Evolutionary conservation across 2,329 filamentous ascomycete genomes (phyloP).

Genomic region (Fusarium tuaranense): DNA sequence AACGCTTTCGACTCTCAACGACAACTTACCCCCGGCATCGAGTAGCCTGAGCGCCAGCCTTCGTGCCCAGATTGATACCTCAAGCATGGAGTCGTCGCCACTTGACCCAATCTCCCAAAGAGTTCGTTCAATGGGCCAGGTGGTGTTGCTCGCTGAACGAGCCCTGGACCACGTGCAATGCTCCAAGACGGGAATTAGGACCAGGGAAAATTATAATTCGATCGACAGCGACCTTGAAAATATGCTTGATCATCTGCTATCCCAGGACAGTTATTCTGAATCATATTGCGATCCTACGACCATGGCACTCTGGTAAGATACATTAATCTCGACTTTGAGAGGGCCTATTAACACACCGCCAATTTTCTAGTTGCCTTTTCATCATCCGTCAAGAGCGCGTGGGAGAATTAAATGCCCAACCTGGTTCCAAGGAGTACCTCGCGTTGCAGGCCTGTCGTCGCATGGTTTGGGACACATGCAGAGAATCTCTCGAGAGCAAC

Average conservation of each 20-base stretch:
- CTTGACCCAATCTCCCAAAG: background rate
- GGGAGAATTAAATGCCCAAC: background rate
- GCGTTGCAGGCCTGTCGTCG: background rate
- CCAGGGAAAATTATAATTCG: background rate
- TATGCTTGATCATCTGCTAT: background rate
- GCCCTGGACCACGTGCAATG: background rate
- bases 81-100: background rate
- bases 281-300: background rate
- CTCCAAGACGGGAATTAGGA: background rate
- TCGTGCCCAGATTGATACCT: too few species aligned
- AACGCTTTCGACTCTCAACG: background rate
- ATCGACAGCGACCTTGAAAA: background rate
- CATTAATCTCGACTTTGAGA: too few species aligned
- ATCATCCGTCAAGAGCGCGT: background rate
- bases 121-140: background rate
- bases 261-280: background rate
- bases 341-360: background rate
- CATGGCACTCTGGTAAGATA: background rate
- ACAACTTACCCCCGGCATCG: background rate
- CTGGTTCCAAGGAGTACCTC: background rate
- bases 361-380: background rate
- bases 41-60: background rate
- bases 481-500: background rate
- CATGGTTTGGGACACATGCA: slow-evolving; percentile 1
- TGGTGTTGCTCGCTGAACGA: background rate